Evolutionary conservation across 225 moss, liverwort and hornwort genomes (phyloP), one percentile per base, ranked within the genome.

Genomic region (Pseudisothecium myosuroides): DNA sequence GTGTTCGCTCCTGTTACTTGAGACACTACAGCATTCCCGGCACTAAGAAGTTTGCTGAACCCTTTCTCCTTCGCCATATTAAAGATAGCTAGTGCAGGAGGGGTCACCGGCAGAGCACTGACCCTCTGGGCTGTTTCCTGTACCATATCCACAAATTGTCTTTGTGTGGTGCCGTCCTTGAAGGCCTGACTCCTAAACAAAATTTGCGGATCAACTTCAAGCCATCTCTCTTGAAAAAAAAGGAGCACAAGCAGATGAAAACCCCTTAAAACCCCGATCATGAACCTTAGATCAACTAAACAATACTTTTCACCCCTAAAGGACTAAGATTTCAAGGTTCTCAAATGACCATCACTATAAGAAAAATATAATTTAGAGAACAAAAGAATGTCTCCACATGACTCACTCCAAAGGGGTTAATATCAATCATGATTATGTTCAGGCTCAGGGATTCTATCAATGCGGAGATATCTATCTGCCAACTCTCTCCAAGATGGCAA

Each of bases 131-230:
- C 39, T 56, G 96, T 95, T 67, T 89, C 90, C 76, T 94, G 89
- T n/a, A 94, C 91, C 84, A 96, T 86, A 64, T 96, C 96, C 88
- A 96, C 93, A 86, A 95, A 81, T 90, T 90, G 90, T 82, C 92
- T 93, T 85, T 89, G 90, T 63, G 80, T 89, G 81, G 87, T 93
- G 68, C 95, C 97, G 82, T 94, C 96, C 85, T 95, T 94, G 88
- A 96, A 95, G 61, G 95, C 95, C 62, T 97, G 94, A 73, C 68
- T 95, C 97, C 97, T 97, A 37, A 68, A 85, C 80, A 50, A 66
- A 29, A 72, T 36, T 41, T 39, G 20, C 16, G 60, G 43, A 75
- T 89, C 43, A 61, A 89, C 74, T 58, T 80, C 65, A 86, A 74
- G 37, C n/a, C 55, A 56, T 34, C 28, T 14, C 27, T 45, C 27